Conservation (phyloP, 2,329 filamentous ascomycete species). For the Geosmithia flava region DNA sequence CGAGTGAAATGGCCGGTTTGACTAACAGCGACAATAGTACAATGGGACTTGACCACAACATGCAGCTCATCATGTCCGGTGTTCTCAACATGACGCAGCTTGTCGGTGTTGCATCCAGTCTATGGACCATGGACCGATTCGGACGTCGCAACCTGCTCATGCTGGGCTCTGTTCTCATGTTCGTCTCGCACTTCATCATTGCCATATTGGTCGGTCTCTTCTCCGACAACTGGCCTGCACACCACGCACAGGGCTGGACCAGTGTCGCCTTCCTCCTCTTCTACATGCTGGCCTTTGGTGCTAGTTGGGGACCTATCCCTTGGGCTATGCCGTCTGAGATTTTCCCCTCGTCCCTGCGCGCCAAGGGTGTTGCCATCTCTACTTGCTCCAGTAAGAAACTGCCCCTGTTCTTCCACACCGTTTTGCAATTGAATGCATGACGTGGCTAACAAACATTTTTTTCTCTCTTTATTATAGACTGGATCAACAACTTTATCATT, state of each 20-base stretch:
- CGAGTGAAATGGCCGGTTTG: background rate
- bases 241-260: constrained; percentile 13
- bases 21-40: background rate
- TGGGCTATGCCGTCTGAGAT: constrained; percentile 42
- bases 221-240: constrained; percentile 9
- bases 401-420: background rate
- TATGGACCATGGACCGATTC: constrained; percentile 11
- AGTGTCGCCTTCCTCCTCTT: constrained; percentile 23
- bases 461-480: constrained; percentile 18
- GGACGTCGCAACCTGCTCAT: constrained; percentile 13
- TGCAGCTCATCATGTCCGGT: constrained; percentile 18
- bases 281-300: constrained; percentile 48
- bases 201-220: constrained; percentile 13
- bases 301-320: constrained; percentile 40
- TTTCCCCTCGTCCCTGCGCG: constrained; percentile 46
- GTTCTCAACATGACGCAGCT: constrained; percentile 16
- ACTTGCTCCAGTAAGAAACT: constrained; percentile 31
- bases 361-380: constrained; percentile 49
- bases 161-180: constrained; percentile 12
- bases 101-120: constrained; percentile 25
- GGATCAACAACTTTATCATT: constrained; percentile 52
- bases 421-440: background rate
- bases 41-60: constrained; percentile 4
- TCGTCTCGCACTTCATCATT: constrained; percentile 12
- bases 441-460: background rate